Evolutionary conservation across 2,329 filamentous ascomycete species (phyloP), one percentile per base, ranked within the genome.

Genomic region (Aspergillus fructus): DNA sequence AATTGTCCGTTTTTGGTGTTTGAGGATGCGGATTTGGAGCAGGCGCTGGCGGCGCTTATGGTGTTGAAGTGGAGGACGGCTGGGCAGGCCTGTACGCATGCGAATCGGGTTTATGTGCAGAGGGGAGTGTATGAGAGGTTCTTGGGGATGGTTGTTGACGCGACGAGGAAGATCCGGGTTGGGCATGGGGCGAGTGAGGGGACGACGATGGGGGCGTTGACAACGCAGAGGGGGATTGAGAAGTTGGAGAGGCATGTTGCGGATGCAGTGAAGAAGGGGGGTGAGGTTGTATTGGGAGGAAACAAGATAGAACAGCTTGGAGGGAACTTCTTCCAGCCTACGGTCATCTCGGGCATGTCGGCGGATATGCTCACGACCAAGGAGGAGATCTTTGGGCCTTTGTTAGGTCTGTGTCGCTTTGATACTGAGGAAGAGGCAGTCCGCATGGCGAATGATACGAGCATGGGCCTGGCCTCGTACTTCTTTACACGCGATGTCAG

Each of bases 321-420:
- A 4, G 42, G 42, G 7, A 27, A n/a, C 23, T 90, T 89, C 77
- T 88, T 89, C 71, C 80, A 87, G 68, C 86, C 85, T 1, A 89
- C 86, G 0, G 80, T 89, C 50, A 80, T 89, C 37, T 79, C 80
- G 0, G 81, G 81, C 4, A 82, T 85, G 57, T 84, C 78, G 5
- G 72, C 78, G 4, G 78, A 84, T 2, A 88, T 89, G 85, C 60
- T 76, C n/a, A 76, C 83, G 27, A 77, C 76, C 1, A 72, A 76
- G 0, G 85, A 89, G 64, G 86, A 89, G 71, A 84, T 82, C 0
- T 89, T 89, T 63, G 85, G 83, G 0, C 86, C 87, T 0, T 79
- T 89, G 17, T 77, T 81, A 17, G 85, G 84, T 0, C 70, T 89
- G 43, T 86, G 85, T 64, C 78, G 79, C 49, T 89, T 89, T 59